Percentiles rank a stretch among this genome's conserved stretches.
Evolutionary conservation across 805 yeast genomes (phyloP).

Genomic region (Jamesozyma piceae): DNA sequence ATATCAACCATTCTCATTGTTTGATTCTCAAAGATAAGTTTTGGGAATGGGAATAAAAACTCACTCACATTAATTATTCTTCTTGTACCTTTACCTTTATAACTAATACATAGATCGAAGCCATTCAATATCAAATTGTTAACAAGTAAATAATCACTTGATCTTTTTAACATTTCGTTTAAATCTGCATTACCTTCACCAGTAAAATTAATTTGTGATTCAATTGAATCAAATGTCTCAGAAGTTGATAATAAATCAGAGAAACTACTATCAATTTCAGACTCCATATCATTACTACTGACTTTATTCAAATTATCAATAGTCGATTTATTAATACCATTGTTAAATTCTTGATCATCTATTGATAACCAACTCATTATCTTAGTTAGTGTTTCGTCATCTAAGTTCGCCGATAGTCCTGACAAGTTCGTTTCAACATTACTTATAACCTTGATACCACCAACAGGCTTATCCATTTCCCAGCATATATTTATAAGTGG

Average conservation of each 20-base stretch:
- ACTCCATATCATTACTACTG: neutral
- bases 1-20: conserved; percentile 70
- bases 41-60: conserved; percentile 58
- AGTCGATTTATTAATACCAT: neutral
- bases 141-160: conserved; percentile 64
- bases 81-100: conserved; percentile 62
- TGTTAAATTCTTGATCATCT: neutral
- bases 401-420: conserved; percentile 67
- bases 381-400: conserved; percentile 56
- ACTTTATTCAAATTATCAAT: neutral
- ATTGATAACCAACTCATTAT: conserved; percentile 50
- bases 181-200: conserved; percentile 30
- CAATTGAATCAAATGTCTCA: conserved; percentile 4
- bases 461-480: conserved; percentile 80
- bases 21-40: conserved; percentile 46
- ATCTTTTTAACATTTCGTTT: conserved; percentile 62
- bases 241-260: conserved; percentile 7
- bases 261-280: conserved; percentile 2
- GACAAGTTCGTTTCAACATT: conserved; percentile 48
- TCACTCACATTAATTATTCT: conserved; percentile 71
- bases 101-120: conserved; percentile 57
- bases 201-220: conserved; percentile 9
- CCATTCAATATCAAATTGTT: conserved; percentile 44
- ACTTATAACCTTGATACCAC: conserved; percentile 79
- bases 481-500: conserved; percentile 45